Conservation (phyloP, 2,329 filamentous ascomycete genomes). For the Phoma sp. region DNA sequence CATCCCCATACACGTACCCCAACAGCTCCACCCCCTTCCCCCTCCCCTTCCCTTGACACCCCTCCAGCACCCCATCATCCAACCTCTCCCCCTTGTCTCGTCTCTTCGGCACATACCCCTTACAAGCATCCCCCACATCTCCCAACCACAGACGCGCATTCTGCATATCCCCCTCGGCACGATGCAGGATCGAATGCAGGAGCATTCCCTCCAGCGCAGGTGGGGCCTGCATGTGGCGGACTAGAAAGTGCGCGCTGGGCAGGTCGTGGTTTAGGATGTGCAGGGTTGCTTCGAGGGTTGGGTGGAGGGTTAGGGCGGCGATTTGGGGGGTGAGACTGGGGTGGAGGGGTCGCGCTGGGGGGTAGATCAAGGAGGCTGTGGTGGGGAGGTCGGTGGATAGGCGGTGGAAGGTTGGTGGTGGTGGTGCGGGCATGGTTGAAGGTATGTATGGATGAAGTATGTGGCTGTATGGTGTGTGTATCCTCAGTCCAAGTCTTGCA, state of each 20-base stretch:
- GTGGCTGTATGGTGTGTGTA: not conserved
- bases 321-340: conserved; percentile 26
- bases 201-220: conserved; percentile 60
- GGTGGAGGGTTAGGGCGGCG: conserved; percentile 50
- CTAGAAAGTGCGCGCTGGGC: conserved; percentile 58
- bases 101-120: conserved; percentile 37
- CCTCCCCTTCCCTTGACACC: conserved; percentile 10
- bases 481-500: not conserved
- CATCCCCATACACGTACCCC: conserved; percentile 29
- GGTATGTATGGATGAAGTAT: not conserved
- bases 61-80: conserved; percentile 6
- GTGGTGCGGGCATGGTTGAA: not conserved
- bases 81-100: conserved; percentile 24
- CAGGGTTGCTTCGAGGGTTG: conserved; percentile 57
- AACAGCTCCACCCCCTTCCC: conserved; percentile 10
- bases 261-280: conserved; percentile 61
- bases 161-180: conserved; percentile 58
- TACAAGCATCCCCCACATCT: conserved; percentile 50
- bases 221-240: conserved; percentile 58
- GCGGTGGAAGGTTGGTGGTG: not conserved
- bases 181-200: conserved; percentile 58
- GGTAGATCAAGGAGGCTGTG: conserved; percentile 14
- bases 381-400: conserved; percentile 23
- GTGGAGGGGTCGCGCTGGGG: conserved; percentile 22
- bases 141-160: conserved; percentile 58